Evolutionary conservation across 2,329 filamentous ascomycete genomes (phyloP), one percentile per base, ranked within the genome.

Genomic region (Aspergillus quadrilineatus): DNA sequence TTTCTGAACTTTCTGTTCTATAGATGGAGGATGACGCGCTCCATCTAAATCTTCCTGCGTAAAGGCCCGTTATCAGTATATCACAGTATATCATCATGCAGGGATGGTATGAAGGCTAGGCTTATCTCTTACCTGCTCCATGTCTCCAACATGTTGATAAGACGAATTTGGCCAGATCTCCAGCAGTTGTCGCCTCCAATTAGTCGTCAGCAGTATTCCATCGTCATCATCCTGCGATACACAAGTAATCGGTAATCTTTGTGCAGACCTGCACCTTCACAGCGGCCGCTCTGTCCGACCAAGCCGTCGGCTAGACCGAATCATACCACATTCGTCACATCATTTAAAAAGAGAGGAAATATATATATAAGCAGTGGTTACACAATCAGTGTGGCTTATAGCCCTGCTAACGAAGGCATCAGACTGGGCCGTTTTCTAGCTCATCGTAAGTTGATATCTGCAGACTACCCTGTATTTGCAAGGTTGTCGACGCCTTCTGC

Each of bases 51-150:
- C 43, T 8, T 10, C 10, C 10, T 34, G 30, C 1, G 6, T 10
- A 10, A 34, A 8, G 6, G 30, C 7, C 30, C 30, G 30, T 34
- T 34, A 34, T 34, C 30, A 60, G 58, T 28, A 60, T 56, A 37
- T 56, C 58, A 17, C 22, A 53, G 12, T 34, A 10, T 34, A 34
- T 34, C 10, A 34, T 34, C 7, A 10, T 34, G 30, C 30, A 46
- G 10, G 30, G 6, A 14, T 10, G 14, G 6, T 30, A 34, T 10
- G 30, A 4, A 34, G 30, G 17, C 17, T 17, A 17, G 17, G 30
- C 30, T 34, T 34, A 34, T 34, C 30, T 32, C 30, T 10, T 34
- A 7, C 10, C 10, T 34, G 2, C 10, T 34, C 30, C 12, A 22
- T 10, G 32, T 48, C 46, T 48, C 32, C 32, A 37, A 48, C 37